phyloP scores from a whole-genome alignment of 805 yeast genomes.

The Kregervanrija pseudodelftensis region DNA sequence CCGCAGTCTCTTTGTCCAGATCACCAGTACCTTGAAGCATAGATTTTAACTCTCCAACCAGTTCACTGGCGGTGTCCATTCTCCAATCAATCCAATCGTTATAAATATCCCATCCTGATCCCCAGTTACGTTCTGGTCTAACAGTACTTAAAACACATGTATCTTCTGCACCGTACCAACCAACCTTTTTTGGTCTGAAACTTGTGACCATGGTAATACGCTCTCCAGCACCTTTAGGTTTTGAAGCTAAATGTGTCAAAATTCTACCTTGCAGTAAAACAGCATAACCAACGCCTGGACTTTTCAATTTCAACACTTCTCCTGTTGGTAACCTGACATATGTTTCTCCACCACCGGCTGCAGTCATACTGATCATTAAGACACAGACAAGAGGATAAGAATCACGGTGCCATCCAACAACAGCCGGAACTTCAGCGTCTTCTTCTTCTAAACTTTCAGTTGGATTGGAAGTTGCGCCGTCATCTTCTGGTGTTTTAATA shows the following conservation, averaged over 20 bases:
- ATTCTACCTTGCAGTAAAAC: constrained; percentile 42
- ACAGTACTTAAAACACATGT: constrained; percentile 34
- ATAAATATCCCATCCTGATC: constrained; percentile 22
- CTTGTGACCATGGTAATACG: constrained; percentile 38
- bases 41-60: too few species aligned
- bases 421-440: constrained; percentile 40
- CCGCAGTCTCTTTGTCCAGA: neutral
- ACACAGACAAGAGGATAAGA: constrained; percentile 63
- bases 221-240: constrained; percentile 34
- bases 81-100: constrained; percentile 35
- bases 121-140: constrained; percentile 32
- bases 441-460: constrained; percentile 30
- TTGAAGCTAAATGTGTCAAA: constrained; percentile 39
- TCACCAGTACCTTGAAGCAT: too few species aligned
- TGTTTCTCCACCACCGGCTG: constrained; percentile 58
- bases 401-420: constrained; percentile 59
- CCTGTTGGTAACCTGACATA: constrained; percentile 41
- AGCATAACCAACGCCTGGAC: constrained; percentile 45
- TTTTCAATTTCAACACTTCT: constrained; percentile 26
- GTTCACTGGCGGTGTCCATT: constrained; percentile 23
- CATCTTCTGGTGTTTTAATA: constrained; percentile 23
- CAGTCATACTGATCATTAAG: constrained; percentile 53
- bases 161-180: constrained; percentile 23
- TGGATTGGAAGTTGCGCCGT: too few species aligned
- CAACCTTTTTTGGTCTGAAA: constrained; percentile 33